These are phyloP conservation scores for Teratosphaeria zuluensis DNA, from an alignment of 2,329 filamentous ascomycete species.

Conservation along the genomic window DNA sequence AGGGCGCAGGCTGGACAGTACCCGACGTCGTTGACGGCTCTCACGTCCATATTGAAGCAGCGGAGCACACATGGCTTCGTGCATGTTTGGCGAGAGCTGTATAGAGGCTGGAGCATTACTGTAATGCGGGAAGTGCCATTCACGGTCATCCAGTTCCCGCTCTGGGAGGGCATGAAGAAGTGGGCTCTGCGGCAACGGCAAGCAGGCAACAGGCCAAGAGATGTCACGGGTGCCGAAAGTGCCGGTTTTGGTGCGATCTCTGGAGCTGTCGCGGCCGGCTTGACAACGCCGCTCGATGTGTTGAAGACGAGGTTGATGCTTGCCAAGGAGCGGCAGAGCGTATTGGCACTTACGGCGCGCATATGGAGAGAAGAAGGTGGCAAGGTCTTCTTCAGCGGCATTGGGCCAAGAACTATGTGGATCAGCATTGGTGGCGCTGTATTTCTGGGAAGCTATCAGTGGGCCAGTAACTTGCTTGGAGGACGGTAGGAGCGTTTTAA, in stretches of 20 bases:
- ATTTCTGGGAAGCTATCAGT: slow-evolving; percentile 89
- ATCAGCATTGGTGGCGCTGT: slow-evolving; percentile 91
- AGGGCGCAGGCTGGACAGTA: slow-evolving; percentile 81
- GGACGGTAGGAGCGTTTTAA: neutral
- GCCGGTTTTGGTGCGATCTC: slow-evolving; percentile 75
- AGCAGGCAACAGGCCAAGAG: slow-evolving; percentile 25
- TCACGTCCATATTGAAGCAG: slow-evolving; percentile 55
- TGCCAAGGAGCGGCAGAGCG: slow-evolving; percentile 55
- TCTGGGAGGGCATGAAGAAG: slow-evolving; percentile 88
- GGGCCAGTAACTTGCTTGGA: slow-evolving; percentile 62
- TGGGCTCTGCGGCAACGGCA: slow-evolving; percentile 44
- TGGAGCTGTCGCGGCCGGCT: slow-evolving; percentile 73
- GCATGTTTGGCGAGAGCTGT: slow-evolving; percentile 71
- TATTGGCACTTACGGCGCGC: slow-evolving; percentile 49
- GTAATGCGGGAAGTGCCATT: slow-evolving; percentile 95
- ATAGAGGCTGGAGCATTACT: slow-evolving; percentile 85
- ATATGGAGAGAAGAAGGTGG: slow-evolving; percentile 58
- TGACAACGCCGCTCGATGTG: slow-evolving; percentile 91
- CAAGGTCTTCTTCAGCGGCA: slow-evolving; percentile 62
- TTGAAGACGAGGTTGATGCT: slow-evolving; percentile 97
- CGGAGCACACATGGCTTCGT: slow-evolving; percentile 30
- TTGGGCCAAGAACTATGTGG: slow-evolving; percentile 81
- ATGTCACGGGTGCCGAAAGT: slow-evolving; percentile 64
- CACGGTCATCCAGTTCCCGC: slow-evolving; percentile 90
- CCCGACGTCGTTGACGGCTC: slow-evolving; percentile 56